Percentiles rank a stretch among this genome's conserved stretches.
Conservation (phyloP, 805 yeast genomes). For the Teunomyces pallodes region DNA sequence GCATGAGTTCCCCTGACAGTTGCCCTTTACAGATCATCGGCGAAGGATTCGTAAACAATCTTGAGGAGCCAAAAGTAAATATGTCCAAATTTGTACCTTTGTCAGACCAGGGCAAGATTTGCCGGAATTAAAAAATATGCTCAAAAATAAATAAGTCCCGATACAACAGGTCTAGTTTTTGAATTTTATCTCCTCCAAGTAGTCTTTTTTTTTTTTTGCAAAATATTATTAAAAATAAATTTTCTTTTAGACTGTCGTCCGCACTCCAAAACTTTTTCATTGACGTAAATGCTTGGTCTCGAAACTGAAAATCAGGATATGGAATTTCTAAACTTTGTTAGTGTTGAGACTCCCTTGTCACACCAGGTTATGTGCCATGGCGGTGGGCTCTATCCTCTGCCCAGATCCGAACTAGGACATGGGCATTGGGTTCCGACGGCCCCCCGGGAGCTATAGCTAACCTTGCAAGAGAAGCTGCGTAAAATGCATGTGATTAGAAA, state of each 20-base stretch:
- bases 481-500: not conserved
- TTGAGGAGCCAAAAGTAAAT: not conserved
- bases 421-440: not conserved
- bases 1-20: not conserved
- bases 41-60: slow-evolving; percentile 2
- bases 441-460: too few species aligned
- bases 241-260: not conserved
- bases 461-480: not conserved
- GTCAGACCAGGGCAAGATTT: not conserved
- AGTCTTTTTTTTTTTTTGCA: not conserved
- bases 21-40: slow-evolving; percentile 1
- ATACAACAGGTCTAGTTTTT: not conserved
- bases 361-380: not conserved
- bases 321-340: slow-evolving; percentile 1
- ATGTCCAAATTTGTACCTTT: not conserved
- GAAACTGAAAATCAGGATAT: not conserved
- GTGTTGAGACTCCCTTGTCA: not conserved
- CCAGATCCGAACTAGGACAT: not conserved
- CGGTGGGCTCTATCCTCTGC: not conserved
- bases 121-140: not conserved
- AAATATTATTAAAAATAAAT: not conserved
- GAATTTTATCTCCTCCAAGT: not conserved
- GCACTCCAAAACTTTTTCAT: not conserved
- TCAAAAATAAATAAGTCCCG: not conserved
- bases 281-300: slow-evolving; percentile 1